Base-by-base conservation (phyloP, 2,329 filamentous ascomycete genomes). In the Aureobasidium lini region DNA sequence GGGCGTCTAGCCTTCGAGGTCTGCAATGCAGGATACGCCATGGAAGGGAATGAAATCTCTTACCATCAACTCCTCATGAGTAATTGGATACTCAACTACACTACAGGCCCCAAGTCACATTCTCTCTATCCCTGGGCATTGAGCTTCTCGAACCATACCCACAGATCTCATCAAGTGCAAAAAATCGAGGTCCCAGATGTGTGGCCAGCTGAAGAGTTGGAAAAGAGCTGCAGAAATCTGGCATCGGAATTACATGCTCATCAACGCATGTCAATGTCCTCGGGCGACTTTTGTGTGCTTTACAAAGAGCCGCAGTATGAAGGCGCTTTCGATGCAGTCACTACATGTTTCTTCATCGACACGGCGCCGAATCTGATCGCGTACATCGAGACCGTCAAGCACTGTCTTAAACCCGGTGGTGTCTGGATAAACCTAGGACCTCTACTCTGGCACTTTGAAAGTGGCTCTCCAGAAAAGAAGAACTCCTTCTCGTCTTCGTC, bases 21-120 rank as follows among this genome's bases (percentile, higher is more conserved):
- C 13, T 90, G 87, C 69, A 77, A 76, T 31, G 78, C 77, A 1
- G 92, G 94, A 10, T 95, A 85, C 71, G 76, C 82, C 10, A 83
- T 85, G 0, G 91, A 96, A 72, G 93, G 93, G 31, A 97, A 96
- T 69, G 77, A 99, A 74, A 95, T 97, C 62, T 96, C 92, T 2
- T 97, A 95, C 69, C 94, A 99, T 72, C 90, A 96, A 71, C 82
- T 99, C n/a, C 79, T 97, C 60, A 90, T 90, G 1, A 95, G 89
- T 60, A 83, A 82, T 63, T 84, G 89, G 69, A 82, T 92, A 15
- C 81, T 92, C 49, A 92, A 93, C 71, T 80, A 79, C 66, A 89
- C 86, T 4, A 66, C 76, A 0, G 69, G 72, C 1, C 81, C 81
- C 0, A 79, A 80, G 15, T 79, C 88, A 62, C 90, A 91, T 72